Evolutionary conservation across 1,284 basidiomycete genomes (phyloP), one percentile per base, ranked within the genome.

Genomic region (Cryptococcus sp.): DNA sequence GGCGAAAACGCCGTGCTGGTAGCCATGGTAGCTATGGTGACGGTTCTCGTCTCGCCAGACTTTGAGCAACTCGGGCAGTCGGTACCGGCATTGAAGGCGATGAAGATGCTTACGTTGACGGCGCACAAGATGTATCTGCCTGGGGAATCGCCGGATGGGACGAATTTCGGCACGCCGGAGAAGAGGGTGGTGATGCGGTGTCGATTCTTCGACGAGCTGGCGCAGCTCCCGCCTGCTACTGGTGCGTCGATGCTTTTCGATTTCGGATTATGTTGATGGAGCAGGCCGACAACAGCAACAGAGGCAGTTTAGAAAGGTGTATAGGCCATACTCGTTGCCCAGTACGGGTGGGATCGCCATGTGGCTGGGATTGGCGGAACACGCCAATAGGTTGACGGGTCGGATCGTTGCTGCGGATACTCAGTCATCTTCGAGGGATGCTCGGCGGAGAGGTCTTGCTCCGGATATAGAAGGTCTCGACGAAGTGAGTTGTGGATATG

Each of bases 271-370:
- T 11, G 43, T 39, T 28, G 25, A 12, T 5, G 41, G 28, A 18
- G 14, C 51, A 52, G 68, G 68, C 5, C 63, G 69, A 16, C 66
- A 72, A 39, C 68, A 69, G 47, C 68, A 68, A 43, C 68, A 69
- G 39, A 53, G 68, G 0, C 59, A 61, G 25, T 60, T 72, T 35
- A 43, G 69, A n/a, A 56, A 62, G 1, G 54, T 62, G 2, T 40
- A 55, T 10, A 31, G 43, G 14, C 53, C 56, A 16, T 50, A 28
- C 9, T 19, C 47, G 3, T 26, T 44, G 1, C 39, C 50, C 2
- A 34, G 34, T 4, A 31, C 51, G 42, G 19, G 46, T 10, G 47
- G 47, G 10, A 31, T 59, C 23, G 57, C 61, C 6, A 46, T 63
- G 2, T 69, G 66, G 67, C 44, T 60, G 2, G 66, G 65, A 6